Evolutionary conservation across 352 stramenopile species (phyloP).

Genomic region (Globisporangium uncinulatum): DNA sequence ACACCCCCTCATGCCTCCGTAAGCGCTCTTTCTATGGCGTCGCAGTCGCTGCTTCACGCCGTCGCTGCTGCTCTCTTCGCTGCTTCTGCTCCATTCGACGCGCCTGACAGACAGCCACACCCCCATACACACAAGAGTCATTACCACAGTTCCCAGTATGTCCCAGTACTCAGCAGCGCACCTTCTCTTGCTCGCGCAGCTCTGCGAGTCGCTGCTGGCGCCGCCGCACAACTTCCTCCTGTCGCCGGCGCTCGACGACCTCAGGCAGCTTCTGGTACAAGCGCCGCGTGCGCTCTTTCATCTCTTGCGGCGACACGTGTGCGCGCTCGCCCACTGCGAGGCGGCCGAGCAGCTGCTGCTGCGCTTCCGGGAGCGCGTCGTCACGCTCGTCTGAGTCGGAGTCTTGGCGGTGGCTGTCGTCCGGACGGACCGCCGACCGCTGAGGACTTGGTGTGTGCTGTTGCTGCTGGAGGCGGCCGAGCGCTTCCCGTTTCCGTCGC

Average conservation of each 20-base stretch:
- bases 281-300: conserved; percentile 57
- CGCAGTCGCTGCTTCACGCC: not conserved
- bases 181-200: conserved; percentile 67
- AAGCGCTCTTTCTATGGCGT: not conserved
- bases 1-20: too few relatives aligned
- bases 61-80: conserved; percentile 28
- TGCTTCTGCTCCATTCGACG: conserved; percentile 51
- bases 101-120: conserved; percentile 19
- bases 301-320: conserved; percentile 56
- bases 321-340: conserved; percentile 42
- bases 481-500: conserved; percentile 21
- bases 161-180: conserved; percentile 12
- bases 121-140: conserved; percentile 1
- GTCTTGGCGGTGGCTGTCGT: not conserved
- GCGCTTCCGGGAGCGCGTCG: conserved; percentile 6
- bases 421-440: too few relatives aligned
- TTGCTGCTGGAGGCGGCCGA: conserved; percentile 10
- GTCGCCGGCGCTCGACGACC: conserved; percentile 62
- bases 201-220: conserved; percentile 59
- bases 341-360: conserved; percentile 34
- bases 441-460: conserved; percentile 1
- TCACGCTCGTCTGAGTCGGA: not conserved
- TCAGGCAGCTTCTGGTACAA: conserved; percentile 70
- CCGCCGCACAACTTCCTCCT: conserved; percentile 64
- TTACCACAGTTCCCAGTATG: not conserved